phyloP scores from a whole-genome alignment of 2,329 filamentous ascomycete species.

The Fragosphaeria purpurea region DNA sequence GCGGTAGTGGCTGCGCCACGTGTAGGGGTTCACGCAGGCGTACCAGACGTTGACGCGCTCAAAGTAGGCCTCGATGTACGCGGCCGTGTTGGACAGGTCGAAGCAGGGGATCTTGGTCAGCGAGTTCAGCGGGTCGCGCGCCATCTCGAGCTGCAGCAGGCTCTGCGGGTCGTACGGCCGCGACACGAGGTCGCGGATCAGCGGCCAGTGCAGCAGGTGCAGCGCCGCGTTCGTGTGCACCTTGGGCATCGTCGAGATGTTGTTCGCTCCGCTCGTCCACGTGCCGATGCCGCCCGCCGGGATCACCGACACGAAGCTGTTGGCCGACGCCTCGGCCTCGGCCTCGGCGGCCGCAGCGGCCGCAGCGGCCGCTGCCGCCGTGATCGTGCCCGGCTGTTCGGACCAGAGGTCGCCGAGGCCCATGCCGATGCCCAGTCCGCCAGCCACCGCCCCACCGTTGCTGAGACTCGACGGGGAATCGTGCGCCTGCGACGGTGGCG shows the following conservation, averaged over 20 bases:
- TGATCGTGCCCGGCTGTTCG: slow-evolving; percentile 22
- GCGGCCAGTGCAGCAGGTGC: slow-evolving; percentile 69
- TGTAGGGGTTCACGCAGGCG: slow-evolving; percentile 73
- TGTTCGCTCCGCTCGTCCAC: slow-evolving; percentile 50
- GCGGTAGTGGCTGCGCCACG: slow-evolving; percentile 66
- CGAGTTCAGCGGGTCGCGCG: slow-evolving; percentile 61
- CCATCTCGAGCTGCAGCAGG: slow-evolving; percentile 73
- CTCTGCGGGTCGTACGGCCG: slow-evolving; percentile 71
- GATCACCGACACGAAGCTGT: slow-evolving; percentile 43
- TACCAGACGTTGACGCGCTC: slow-evolving; percentile 78
- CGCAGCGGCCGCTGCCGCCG: slow-evolving; percentile 34
- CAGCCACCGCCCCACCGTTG: slow-evolving; percentile 47
- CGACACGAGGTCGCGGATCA: slow-evolving; percentile 69
- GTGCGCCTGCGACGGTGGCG: slow-evolving; percentile 27
- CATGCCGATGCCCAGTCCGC: slow-evolving; percentile 40
- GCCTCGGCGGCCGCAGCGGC: slow-evolving; percentile 36
- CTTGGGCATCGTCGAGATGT: slow-evolving; percentile 81
- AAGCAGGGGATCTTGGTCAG: slow-evolving; percentile 55
- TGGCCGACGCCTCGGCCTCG: slow-evolving; percentile 20
- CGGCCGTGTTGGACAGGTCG: slow-evolving; percentile 62
- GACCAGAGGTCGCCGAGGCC: slow-evolving; percentile 31
- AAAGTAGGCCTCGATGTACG: slow-evolving; percentile 72
- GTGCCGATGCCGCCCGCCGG: slow-evolving; percentile 60
- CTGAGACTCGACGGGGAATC: slow-evolving; percentile 52
- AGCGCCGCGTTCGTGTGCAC: slow-evolving; percentile 71